Evolutionary conservation across 306 rosid genomes (phyloP), one percentile per base, ranked within the genome.

Genomic region (Sophora flavescens): DNA sequence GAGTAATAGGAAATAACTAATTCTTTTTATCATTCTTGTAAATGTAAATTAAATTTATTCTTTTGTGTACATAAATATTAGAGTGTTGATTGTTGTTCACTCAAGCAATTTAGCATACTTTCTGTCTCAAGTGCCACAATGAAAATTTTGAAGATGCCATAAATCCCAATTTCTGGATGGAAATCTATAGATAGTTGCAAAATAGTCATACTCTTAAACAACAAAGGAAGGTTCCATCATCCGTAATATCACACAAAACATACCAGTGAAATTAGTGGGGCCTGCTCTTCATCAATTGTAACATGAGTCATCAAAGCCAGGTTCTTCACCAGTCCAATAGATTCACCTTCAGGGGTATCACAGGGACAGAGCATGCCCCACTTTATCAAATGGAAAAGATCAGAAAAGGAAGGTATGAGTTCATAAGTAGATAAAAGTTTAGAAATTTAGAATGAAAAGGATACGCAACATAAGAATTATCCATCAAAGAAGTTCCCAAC

Each of bases 351-450:
- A 42, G 98, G 98, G 79, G 98, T 94, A 82, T 94, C 98, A 63
- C 98, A 94, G 16, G 98, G 98, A 82, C 98, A 94, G 74, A 92
- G 98, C 98, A 94, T 94, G 61, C 98, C 98, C 98, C 98, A 94
- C 97, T 93, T 47, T 72, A 78, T 68, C 67, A 77, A 47, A 71
- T 68, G 39, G 30, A 68, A 32, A 36, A 80, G 15, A 51, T 58
- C 12, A 82, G 22, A 76, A 51, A 51, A 28, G 14, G 14, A 48
- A 75, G 32, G 15, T 4, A 72, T 8, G 36, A 72, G 30, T 33
- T 53, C 22, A n/a, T 42, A 60, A 65, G 39, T 42, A 61, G 5
- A 70, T 13, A 62, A 30, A 38, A 35, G 17, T 63, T 64, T 35
- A 48, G 4, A 5, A 30, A 30, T 63, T 38, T 44, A 62, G 41